Evolutionary conservation across 305 asterid genomes (phyloP), one percentile per base, ranked within the genome.

Genomic region (Fraxinus latifolia): DNA sequence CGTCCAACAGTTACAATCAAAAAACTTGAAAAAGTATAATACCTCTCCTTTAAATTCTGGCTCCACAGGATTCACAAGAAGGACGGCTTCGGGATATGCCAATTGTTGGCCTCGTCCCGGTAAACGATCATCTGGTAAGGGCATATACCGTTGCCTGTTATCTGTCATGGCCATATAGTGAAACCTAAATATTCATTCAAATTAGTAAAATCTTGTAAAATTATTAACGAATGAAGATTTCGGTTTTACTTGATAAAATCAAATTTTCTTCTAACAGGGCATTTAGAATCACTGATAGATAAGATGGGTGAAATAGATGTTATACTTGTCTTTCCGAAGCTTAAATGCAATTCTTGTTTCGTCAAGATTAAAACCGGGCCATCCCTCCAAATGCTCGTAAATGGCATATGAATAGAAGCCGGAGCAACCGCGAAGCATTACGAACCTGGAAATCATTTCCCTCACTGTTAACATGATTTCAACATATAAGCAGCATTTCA

Each of bases 31-130:
- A 67, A 29, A 27, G 21, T 37, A 73, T 44, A 12, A 17, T 77
- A 93, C 97, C 87, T 93, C 97, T 87, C 97, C 97, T 89, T 89
- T 85, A 36, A 93, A 91, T 76, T 91, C 90, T 6, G 93, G 93
- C 70, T 93, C 97, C 17, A 93, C 74, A 1, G 97, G 97, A 80
- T 91, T 80, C 21, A 89, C 88, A 17, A 93, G 94, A 21, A 89
- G 92, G 81, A 93, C 96, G 0, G 97, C 97, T 86, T 93, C 97
- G 0, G 96, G 94, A 73, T 90, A 93, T 79, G 90, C 94, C 73
- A 93, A 82, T 3, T 79, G 77, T 83, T 91, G 87, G 32, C 97
- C 94, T 87, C 96, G 83, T 50, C 82, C 89, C 1, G 93, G 91
- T 78, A 90, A 83, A 77, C 97, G 85, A 70, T 93, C 96, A n/a